phyloP scores from a whole-genome alignment of 164 flowering plant species.

The Warburgia ugandensis region DNA sequence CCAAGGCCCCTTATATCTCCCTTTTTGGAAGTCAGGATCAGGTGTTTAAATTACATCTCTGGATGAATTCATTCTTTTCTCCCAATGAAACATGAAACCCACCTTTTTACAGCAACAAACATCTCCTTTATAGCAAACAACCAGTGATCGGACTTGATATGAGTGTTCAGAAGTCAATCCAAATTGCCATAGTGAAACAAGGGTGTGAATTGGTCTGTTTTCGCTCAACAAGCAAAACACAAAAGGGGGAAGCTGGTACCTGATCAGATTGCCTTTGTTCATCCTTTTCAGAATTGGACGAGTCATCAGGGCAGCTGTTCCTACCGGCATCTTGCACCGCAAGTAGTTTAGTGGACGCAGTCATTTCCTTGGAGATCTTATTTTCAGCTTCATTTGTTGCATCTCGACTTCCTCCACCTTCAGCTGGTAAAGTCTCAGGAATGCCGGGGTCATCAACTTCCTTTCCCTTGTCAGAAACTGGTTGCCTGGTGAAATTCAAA shows the following conservation, averaged over 20 bases:
- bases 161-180: too few species aligned
- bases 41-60: too few species aligned
- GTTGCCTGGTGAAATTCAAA: neutral
- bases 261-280: conserved; percentile 19
- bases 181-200: too few species aligned
- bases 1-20: too few species aligned
- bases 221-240: too few species aligned
- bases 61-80: too few species aligned
- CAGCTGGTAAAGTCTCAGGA: neutral
- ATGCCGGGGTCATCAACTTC: neutral
- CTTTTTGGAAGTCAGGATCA: too few species aligned
- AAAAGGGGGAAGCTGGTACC: conserved; percentile 34
- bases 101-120: too few species aligned
- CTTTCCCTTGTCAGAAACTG: conserved; percentile 4
- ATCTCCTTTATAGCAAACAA: too few species aligned
- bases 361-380: conserved; percentile 1
- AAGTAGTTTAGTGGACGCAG: neutral
- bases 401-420: conserved; percentile 1
- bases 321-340: conserved; percentile 9
- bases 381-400: neutral
- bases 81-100: too few species aligned
- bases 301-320: conserved; percentile 1
- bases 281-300: conserved; percentile 8
- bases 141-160: too few species aligned
- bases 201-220: too few species aligned